Conservation (phyloP, 225 moss, liverwort and hornwort genomes). For the Pseudoscleropodium purum region DNA sequence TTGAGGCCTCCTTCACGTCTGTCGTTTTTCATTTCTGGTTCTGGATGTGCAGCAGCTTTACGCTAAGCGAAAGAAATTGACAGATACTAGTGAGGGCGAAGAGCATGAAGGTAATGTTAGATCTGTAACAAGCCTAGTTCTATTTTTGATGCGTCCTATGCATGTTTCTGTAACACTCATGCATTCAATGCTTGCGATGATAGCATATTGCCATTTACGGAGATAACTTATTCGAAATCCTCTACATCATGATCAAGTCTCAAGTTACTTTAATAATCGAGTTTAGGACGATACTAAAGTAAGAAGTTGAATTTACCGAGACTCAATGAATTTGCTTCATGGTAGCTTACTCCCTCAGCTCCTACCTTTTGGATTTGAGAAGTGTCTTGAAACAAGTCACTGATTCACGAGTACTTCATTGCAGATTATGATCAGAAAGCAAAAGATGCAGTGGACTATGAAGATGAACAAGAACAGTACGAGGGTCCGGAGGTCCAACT, state of each 20-base stretch:
- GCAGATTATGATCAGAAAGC: slow-evolving; percentile 91
- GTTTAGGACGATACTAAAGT: background rate
- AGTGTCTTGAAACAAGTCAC: background rate
- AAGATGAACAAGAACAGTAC: slow-evolving; percentile 93
- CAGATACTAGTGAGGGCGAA: slow-evolving; percentile 29
- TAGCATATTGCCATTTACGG: background rate
- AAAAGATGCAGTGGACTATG: slow-evolving; percentile 95
- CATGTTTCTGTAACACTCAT: background rate
- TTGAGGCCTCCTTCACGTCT: background rate
- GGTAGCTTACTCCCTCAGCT: background rate
- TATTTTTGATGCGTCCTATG: background rate
- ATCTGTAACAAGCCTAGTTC: background rate
- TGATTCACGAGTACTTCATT: background rate
- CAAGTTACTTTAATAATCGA: background rate
- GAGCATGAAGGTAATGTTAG: slow-evolving; percentile 69
- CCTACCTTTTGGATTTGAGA: background rate
- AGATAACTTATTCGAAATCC: background rate
- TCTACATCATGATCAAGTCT: background rate
- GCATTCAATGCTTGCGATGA: background rate
- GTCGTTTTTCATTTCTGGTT: background rate
- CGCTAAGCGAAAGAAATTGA: slow-evolving; percentile 53
- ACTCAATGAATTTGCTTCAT: background rate
- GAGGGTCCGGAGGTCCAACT: slow-evolving; percentile 89
- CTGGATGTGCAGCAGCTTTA: slow-evolving; percentile 62
- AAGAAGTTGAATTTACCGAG: background rate